These are phyloP conservation scores for Paradendryphiella salina DNA, from an alignment of 2,329 filamentous ascomycete species.

Conservation along the genomic window DNA sequence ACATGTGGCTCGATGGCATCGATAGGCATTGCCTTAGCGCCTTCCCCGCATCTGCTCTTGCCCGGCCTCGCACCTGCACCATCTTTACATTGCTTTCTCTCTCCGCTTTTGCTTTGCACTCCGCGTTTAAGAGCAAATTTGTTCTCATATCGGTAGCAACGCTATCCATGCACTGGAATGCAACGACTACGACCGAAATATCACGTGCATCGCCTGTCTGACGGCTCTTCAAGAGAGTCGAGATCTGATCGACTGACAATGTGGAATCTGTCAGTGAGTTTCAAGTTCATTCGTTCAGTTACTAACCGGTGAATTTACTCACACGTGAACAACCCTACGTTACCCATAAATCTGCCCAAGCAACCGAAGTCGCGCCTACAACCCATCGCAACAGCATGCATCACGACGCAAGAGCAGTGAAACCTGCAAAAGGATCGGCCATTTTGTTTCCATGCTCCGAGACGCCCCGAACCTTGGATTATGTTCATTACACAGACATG, in stretches of 20 bases:
- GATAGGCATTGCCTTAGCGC: background rate
- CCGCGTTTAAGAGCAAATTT: background rate
- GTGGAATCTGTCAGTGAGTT: background rate
- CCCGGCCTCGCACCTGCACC: background rate
- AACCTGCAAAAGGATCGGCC: background rate
- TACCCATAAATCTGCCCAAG: background rate
- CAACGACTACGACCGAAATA: background rate
- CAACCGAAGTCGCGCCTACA: background rate
- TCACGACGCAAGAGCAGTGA: background rate
- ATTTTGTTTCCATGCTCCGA: background rate
- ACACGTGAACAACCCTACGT: background rate
- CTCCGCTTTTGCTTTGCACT: background rate
- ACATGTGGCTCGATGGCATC: background rate
- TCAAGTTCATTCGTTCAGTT: background rate
- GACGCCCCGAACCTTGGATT: background rate
- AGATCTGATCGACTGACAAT: background rate
- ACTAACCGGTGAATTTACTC: background rate
- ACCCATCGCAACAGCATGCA: background rate
- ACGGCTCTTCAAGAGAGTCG: background rate
- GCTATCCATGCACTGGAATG: background rate
- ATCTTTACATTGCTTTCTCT: background rate
- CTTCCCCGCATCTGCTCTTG: conserved; percentile 6
- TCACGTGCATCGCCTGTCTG: background rate
- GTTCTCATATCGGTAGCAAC: too few relatives aligned
- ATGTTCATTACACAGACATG: too few relatives aligned